These are phyloP conservation scores for Lepidium aucheri DNA, from an alignment of 345 rosid species.

Conservation along the genomic window DNA sequence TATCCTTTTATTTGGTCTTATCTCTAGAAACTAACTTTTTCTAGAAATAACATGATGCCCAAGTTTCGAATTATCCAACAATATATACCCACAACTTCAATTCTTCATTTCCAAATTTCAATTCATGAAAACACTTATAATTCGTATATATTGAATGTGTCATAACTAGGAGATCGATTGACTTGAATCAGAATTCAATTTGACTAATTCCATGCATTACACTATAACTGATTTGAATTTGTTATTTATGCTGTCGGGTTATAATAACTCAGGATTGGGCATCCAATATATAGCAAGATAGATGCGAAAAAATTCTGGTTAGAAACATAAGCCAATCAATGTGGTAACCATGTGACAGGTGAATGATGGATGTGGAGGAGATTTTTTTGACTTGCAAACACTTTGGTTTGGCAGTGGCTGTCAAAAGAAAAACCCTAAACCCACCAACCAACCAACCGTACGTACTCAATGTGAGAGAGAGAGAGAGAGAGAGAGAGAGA, in stretches of 20 bases:
- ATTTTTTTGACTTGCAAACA: background rate
- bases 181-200: background rate
- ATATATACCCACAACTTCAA: background rate
- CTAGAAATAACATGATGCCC: no score
- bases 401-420: background rate
- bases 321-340: constrained; percentile 13
- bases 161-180: background rate
- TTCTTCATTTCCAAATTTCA: background rate
- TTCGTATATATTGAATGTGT: background rate
- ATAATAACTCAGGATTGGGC: background rate
- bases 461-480: constrained; percentile 20
- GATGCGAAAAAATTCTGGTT: constrained; percentile 1
- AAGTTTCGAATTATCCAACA: no score
- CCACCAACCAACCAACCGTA: constrained; percentile 25
- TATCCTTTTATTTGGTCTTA: no score
- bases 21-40: no score
- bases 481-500: constrained; percentile 3
- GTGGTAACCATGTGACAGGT: constrained; percentile 17
- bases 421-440: constrained; percentile 9
- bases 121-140: no score
- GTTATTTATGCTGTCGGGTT: background rate
- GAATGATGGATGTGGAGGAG: constrained; percentile 10
- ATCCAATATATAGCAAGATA: background rate
- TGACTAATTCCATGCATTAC: background rate
- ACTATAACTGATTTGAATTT: background rate